phyloP scores from a whole-genome alignment of 345 rosid species.

The Boechera retrofracta region DNA sequence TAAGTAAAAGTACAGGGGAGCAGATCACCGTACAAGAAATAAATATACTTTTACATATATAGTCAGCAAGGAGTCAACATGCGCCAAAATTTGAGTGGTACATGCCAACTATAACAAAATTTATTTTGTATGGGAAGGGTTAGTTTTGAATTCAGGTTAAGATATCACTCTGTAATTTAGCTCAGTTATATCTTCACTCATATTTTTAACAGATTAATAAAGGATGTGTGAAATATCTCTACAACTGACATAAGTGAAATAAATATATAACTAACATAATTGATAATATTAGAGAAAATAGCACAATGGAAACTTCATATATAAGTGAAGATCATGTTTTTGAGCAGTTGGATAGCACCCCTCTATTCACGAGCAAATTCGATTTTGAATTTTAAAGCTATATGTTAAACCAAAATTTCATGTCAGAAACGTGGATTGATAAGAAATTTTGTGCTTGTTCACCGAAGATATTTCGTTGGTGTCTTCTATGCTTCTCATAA shows the following conservation, averaged over 20 bases:
- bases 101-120: constrained; percentile 26
- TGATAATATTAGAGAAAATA: not conserved
- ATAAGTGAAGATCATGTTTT: not conserved
- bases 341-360: not conserved
- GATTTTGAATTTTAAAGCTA: not conserved
- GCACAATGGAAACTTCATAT: not conserved
- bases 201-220: too few species aligned
- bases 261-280: not conserved
- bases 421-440: not conserved
- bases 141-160: constrained; percentile 18
- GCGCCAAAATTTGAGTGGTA: constrained; percentile 27
- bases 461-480: not conserved
- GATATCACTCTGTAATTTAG: not conserved
- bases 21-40: constrained; percentile 22
- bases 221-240: not conserved
- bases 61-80: constrained; percentile 27
- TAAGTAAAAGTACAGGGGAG: constrained; percentile 18
- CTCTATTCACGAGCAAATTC: not conserved
- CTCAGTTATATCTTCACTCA: not conserved
- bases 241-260: not conserved
- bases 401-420: not conserved
- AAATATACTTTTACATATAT: not conserved
- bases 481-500: not conserved
- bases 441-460: not conserved
- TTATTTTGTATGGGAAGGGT: not conserved